Base-by-base conservation (phyloP, 2,329 filamentous ascomycete species). In the Fusarium pininemorale region DNA sequence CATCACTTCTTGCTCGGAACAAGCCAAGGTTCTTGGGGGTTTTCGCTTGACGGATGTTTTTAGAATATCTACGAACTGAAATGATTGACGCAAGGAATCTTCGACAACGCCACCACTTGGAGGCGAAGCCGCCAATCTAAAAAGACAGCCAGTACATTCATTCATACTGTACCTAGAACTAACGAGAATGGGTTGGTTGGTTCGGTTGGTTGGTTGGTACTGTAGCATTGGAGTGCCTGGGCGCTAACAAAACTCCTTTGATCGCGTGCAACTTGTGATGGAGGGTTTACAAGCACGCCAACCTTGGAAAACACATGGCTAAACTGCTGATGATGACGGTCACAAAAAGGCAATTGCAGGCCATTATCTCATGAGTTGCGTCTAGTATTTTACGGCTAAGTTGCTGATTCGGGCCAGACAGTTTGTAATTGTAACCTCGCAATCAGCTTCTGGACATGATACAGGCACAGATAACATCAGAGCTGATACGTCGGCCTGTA, bases 181-280 rank as follows among this genome's bases (percentile, higher is more conserved):
- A 48, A 47, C 38, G 59, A 72, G 48, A 48, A 37, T 37, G 18
- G 30, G 30, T 48, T 48, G 41, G 56, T 35, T 1, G 14, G 47
- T 32, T 35, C 24, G 24, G 47, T 24, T 24, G 24, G 24, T 32
- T 35, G 32, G 24, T 59, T 30, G 32, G 60, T 57, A 35, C 32
- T 35, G 32, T 35, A 51, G 48, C 59, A 59, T 50, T 59, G 56
- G 48, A 56, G 55, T 66, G 56, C 68, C 35, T 60, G 45, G 59
- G 69, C 72, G 68, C 72, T 72, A 72, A 69, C 48, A 74, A 67
- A 55, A 72, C 64, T 65, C 55, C 67, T 74, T 48, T 72, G 58
- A 56, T 72, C 67, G 67, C 70, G 54, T 66, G 61, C 50, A 45
- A 69, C 55, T 72, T 48, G 59, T 72, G 64, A 35, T 60, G 63